Base-by-base conservation (phyloP, 2,329 filamentous ascomycete genomes). In the Fusarium denticulatum region DNA sequence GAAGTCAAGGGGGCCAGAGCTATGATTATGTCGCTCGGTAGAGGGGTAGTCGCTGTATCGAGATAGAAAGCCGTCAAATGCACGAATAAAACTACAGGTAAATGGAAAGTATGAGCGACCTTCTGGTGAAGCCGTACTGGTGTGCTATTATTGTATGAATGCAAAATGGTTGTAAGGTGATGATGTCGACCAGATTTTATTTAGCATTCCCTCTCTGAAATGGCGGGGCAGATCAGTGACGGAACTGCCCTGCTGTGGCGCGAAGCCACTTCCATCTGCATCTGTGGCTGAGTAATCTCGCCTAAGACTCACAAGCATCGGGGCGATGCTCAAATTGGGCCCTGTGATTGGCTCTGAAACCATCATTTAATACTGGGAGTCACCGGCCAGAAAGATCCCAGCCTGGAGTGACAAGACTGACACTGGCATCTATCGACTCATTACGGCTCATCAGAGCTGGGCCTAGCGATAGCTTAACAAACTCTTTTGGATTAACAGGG, bases 151-250 rank as follows among this genome's bases (percentile, higher is more conserved):
- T 32, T 13, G 26, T 60, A 64, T 18, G 36, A 22, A 69, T 53
- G 43, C 36, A 16, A 46, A 59, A 32, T 47, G 55, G 28, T 52
- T 28, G 40, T n/a, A 30, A 64, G 74, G 28, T 37, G 67, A 73
- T 64, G 69, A 78, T 74, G 68, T 76, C 66, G 67, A 63, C 73
- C 62, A 78, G 76, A 76, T 77, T 78, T 77, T 78, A 78, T 76
- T 73, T 57, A 43, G 60, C 58, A 32, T 43, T 60, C 46, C 47
- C 32, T 36, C 13, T 52, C 53, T 62, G 49, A 62, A 53, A 76
- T 77, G 76, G 76, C 76, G 76, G 76, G 76, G 76, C 76, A 77
- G 42, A 55, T 34, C 36, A 70, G 37, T 58, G 45, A 52, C 40
- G 64, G 67, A 56, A 49, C 53, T 74, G 70, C 62, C 61, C 49